Conservation (phyloP, 805 yeast genomes). For the Sungouiozyma ichnusensis region DNA sequence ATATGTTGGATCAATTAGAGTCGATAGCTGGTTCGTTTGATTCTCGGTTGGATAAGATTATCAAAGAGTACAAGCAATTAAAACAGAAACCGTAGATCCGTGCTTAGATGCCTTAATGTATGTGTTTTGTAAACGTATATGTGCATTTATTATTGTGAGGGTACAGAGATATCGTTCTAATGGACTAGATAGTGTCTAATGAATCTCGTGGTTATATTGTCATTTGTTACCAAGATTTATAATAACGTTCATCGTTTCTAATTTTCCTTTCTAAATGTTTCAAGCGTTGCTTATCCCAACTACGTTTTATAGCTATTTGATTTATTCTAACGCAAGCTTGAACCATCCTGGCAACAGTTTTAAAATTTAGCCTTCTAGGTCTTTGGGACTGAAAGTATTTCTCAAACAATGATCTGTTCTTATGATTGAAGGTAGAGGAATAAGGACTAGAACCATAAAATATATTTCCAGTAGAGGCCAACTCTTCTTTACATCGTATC, state of each 20-base stretch:
- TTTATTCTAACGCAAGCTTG: constrained; percentile 24
- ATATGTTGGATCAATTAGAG: constrained; percentile 42
- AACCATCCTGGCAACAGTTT: constrained; percentile 22
- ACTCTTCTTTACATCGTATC: constrained; percentile 18
- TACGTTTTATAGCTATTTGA: constrained; percentile 14
- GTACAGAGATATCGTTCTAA: background rate
- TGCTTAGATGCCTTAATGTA: background rate
- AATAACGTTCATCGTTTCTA: constrained; percentile 17
- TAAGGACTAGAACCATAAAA: background rate
- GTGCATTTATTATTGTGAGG: background rate
- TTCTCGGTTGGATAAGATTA: constrained; percentile 26
- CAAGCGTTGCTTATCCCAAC: constrained; percentile 20
- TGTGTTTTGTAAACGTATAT: constrained; percentile 2
- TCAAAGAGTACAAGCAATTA: constrained; percentile 14
- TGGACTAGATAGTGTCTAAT: background rate
- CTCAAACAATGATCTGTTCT: background rate
- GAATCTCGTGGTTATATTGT: too few relatives aligned
- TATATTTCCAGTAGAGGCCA: constrained; percentile 4
- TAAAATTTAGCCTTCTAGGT: constrained; percentile 11
- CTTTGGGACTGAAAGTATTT: background rate
- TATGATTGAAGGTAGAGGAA: background rate
- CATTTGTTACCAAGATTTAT: constrained; percentile 17
- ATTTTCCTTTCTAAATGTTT: constrained; percentile 21
- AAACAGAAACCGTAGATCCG: background rate
- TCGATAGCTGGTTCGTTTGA: constrained; percentile 33